Evolutionary conservation across 208 protist species (phyloP).

Genomic region (Leptomonas pyrrhocoris): DNA sequence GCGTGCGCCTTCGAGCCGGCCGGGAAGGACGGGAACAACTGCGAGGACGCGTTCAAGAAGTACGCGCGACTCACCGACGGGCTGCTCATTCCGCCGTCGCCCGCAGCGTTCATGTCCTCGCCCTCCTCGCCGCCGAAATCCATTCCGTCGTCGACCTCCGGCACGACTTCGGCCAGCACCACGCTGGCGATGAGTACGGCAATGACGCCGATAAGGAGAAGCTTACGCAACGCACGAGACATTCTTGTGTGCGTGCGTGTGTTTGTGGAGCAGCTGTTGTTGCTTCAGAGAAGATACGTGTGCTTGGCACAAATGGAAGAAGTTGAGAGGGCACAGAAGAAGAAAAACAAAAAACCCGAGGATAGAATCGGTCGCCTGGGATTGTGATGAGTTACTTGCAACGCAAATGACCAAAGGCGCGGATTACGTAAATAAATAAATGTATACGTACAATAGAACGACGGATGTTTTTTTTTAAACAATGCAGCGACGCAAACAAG

Average conservation of each 20-base stretch:
- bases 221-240: conserved; percentile 17
- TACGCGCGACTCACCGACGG: conserved; percentile 46
- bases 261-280: conserved; percentile 8
- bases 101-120: conserved; percentile 37
- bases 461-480: too few species aligned
- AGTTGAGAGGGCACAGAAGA: too few species aligned
- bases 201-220: conserved; percentile 21
- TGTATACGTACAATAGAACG: too few species aligned
- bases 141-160: conserved; percentile 8
- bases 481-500: conserved; percentile 1
- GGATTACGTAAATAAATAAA: too few species aligned
- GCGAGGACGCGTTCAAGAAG: conserved; percentile 55
- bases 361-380: too few species aligned
- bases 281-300: too few species aligned
- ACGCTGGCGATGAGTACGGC: conserved; percentile 24
- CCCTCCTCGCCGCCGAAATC: conserved; percentile 21
- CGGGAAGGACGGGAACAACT: conserved; percentile 46
- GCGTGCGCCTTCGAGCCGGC: conserved; percentile 49
- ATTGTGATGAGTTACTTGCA: too few species aligned
- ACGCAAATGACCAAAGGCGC: too few species aligned
- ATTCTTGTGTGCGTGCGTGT: conserved; percentile 2
- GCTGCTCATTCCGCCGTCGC: conserved; percentile 7
- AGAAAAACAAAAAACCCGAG: too few species aligned
- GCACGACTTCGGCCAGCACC: conserved; percentile 15
- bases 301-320: too few species aligned